phyloP scores from a whole-genome alignment of 2,329 filamentous ascomycete species.

The Leptodontidium sp. region DNA sequence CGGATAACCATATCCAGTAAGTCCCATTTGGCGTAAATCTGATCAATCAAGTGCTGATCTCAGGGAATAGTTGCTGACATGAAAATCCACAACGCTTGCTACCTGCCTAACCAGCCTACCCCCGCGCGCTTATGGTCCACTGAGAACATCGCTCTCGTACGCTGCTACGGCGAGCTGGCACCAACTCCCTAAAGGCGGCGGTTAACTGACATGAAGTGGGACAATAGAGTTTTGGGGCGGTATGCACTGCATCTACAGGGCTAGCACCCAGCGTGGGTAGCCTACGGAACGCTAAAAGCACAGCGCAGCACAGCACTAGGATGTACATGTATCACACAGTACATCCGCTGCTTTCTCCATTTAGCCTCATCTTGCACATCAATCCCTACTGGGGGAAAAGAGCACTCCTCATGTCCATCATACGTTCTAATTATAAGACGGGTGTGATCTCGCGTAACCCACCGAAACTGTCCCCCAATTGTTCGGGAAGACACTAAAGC shows the following conservation, averaged over 20 bases:
- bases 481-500: constrained; percentile 7
- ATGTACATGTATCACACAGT: background rate
- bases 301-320: background rate
- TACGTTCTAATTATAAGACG: constrained; percentile 12
- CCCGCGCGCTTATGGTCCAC: constrained; percentile 15
- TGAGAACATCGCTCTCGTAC: background rate
- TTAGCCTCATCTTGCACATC: constrained; percentile 11
- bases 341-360: background rate
- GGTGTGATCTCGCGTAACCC: constrained; percentile 3
- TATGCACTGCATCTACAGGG: background rate
- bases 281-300: background rate
- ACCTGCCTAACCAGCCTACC: background rate
- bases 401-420: background rate
- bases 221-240: background rate
- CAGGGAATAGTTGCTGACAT: constrained; percentile 8
- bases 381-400: background rate
- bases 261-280: background rate
- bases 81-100: background rate
- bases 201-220: background rate
- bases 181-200: background rate
- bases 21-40: background rate
- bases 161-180: background rate
- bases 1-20: background rate
- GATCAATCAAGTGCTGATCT: constrained; percentile 13
- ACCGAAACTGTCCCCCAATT: background rate